phyloP scores from a whole-genome alignment of 768 basidiomycete species.

The Cyclocybe aegerita region DNA sequence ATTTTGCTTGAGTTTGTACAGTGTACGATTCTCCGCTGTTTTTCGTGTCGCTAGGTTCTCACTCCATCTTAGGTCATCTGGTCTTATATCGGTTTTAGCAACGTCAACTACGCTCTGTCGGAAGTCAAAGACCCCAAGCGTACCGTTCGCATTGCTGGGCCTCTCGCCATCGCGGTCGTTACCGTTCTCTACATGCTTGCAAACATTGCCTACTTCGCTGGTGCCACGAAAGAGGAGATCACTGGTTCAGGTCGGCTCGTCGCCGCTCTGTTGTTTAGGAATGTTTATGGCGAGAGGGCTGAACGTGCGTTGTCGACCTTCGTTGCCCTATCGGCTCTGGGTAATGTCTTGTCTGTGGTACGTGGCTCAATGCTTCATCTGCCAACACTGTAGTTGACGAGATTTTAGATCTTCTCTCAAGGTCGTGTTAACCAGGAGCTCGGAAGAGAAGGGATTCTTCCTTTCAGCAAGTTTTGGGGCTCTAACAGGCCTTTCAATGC shows the following conservation, averaged over 20 bases:
- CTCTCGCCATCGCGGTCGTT: conserved; percentile 55
- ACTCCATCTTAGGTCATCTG: conserved; percentile 37
- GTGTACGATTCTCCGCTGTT: conserved; percentile 23
- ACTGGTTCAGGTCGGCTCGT: conserved; percentile 55
- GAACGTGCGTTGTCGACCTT: conserved; percentile 39
- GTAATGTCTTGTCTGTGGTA: conserved; percentile 53
- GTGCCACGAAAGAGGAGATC: conserved; percentile 67
- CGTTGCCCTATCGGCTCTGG: conserved; percentile 56
- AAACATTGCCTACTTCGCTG: conserved; percentile 68
- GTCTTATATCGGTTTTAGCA: conserved; percentile 61
- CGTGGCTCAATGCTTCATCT: conserved; percentile 10
- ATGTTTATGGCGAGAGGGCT: conserved; percentile 56
- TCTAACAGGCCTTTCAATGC: conserved; percentile 62
- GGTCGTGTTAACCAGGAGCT: conserved; percentile 59
- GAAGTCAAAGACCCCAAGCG: conserved; percentile 62
- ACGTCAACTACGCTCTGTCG: conserved; percentile 66
- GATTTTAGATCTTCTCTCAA: conserved; percentile 23
- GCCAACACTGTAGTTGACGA: conserved; percentile 32
- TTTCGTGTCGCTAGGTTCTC: neutral
- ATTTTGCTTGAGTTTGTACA: conserved; percentile 54
- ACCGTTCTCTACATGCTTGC: conserved; percentile 57
- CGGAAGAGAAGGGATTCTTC: conserved; percentile 61
- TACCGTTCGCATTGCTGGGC: conserved; percentile 65
- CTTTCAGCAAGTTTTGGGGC: conserved; percentile 59
- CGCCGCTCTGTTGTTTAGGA: conserved; percentile 65